Conservation (phyloP, 2,329 filamentous ascomycete species). For the Fusarium sp. region DNA sequence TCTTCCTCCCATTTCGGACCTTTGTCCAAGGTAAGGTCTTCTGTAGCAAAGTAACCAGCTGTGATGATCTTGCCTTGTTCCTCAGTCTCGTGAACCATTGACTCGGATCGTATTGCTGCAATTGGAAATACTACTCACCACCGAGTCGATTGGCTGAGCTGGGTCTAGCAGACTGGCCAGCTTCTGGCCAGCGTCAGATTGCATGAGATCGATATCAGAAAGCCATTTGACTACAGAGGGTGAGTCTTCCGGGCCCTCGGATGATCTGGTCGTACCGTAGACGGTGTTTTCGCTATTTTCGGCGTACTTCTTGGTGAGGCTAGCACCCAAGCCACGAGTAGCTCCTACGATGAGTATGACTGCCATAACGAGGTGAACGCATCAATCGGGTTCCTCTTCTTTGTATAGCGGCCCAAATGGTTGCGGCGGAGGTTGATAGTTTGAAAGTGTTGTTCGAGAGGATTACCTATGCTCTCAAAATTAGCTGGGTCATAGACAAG, state of each 20-base stretch:
- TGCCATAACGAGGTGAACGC: conserved; percentile 48
- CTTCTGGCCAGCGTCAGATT: conserved; percentile 58
- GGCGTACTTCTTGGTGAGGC: conserved; percentile 68
- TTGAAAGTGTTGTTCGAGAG: background rate
- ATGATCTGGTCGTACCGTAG: conserved; percentile 68
- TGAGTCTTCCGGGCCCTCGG: conserved; percentile 54
- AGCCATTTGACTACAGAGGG: conserved; percentile 64
- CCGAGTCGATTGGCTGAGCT: conserved; percentile 54
- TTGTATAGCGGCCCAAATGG: background rate
- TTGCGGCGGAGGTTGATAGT: background rate
- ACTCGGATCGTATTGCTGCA: background rate
- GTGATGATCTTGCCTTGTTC: conserved; percentile 65
- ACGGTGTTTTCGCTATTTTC: conserved; percentile 59
- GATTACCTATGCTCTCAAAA: background rate
- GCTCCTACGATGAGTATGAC: conserved; percentile 73
- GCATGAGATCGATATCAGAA: conserved; percentile 65
- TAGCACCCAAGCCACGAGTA: conserved; percentile 73
- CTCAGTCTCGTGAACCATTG: conserved; percentile 1
- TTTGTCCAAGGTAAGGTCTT: conserved; percentile 65
- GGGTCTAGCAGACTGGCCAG: conserved; percentile 57
- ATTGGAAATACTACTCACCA: conserved; percentile 48
- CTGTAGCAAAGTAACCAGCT: conserved; percentile 75
- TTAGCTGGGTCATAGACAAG: background rate
- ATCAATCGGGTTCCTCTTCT: background rate
- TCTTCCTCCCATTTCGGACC: conserved; percentile 74